Percentiles rank a stretch among this genome's conserved stretches.
Conservation (phyloP, 805 yeast species). For the Wickerhamia fluorescens region DNA sequence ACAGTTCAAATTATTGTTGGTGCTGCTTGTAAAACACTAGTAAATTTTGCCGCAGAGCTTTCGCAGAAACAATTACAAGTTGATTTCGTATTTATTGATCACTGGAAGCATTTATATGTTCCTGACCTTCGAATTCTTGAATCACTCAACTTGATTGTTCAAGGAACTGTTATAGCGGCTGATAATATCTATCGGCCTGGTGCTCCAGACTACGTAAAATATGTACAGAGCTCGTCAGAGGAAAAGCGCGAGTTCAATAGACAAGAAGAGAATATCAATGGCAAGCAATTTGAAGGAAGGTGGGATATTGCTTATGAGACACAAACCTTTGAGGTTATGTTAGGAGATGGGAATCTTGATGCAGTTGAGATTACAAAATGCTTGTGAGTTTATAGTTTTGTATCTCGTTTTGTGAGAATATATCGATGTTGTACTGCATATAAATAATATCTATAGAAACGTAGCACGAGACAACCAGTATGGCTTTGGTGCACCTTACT, state of each 20-base stretch:
- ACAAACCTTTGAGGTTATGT: conserved; percentile 11
- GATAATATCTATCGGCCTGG: conserved; percentile 33
- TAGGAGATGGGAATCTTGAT: no score
- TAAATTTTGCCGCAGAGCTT: conserved; percentile 14
- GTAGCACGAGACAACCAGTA: no score
- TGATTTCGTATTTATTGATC: conserved; percentile 37
- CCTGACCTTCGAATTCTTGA: conserved; percentile 39
- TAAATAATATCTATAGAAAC: no score
- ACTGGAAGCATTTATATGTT: conserved; percentile 29
- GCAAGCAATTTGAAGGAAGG: conserved; percentile 23
- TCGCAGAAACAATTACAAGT: conserved; percentile 11
- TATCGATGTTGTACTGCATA: no score
- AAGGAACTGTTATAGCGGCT: conserved; percentile 33
- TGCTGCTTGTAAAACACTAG: conserved; percentile 21
- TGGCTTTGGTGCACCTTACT: no score
- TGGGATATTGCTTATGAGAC: conserved; percentile 38
- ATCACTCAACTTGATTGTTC: conserved; percentile 28
- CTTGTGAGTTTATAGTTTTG: no score
- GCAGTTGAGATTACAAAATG: no score
- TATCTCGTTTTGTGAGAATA: no score
- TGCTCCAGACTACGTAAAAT: conserved; percentile 31
- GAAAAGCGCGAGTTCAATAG: conserved; percentile 26
- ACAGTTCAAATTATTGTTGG: conserved; percentile 28
- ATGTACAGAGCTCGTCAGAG: conserved; percentile 32
- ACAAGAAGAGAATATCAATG: conserved; percentile 17